Evolutionary conservation across 345 rosid species (phyloP), one percentile per base, ranked within the genome.

Genomic region (Citrus reticulata): DNA sequence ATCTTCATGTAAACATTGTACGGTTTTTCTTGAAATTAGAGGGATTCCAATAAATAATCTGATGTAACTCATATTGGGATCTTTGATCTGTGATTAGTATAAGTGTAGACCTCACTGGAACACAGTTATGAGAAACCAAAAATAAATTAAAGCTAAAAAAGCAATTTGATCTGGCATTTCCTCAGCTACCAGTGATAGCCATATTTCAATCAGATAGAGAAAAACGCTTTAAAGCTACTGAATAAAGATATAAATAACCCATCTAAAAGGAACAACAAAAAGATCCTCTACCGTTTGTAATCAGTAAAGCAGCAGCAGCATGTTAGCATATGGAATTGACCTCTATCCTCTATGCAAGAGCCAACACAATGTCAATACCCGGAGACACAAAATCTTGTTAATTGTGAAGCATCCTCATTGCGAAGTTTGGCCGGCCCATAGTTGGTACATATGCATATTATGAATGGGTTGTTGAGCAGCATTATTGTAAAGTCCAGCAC

Each of bases 391-490:
- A 30, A 34, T 32, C 46, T 70, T 58, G 72, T 30, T 70, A 77
- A 55, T 68, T 59, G 49, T 34, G 68, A 59, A 75, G 54, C 60
- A 61, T 79, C 85, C 77, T 87, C 83, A 90, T 71, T 87, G 90
- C 22, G 77, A 90, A 76, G 83, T 78, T 78, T 90, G 91, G 74
- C 86, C 80, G 9, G 86, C 81, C 97, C 94, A 90, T 64, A 86
- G 82, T 37, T 82, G 93, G 86, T 92, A 89, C 94, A 92, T 88
- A 70, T 81, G 92, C 87, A 88, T 86, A 62, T 59, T 85, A 83
- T 87, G 91, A 72, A 88, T 64, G 19, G 89, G 83, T 72, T 87
- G 91, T 67, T 75, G 70, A 7, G 78, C 76, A 10, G 88, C 68
- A 61, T 83, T 86, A 39, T 75, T 80, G 75, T 84, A 89, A 49